phyloP scores from a whole-genome alignment of 2,329 filamentous ascomycete genomes.

The Verticillium albo-atrum region DNA sequence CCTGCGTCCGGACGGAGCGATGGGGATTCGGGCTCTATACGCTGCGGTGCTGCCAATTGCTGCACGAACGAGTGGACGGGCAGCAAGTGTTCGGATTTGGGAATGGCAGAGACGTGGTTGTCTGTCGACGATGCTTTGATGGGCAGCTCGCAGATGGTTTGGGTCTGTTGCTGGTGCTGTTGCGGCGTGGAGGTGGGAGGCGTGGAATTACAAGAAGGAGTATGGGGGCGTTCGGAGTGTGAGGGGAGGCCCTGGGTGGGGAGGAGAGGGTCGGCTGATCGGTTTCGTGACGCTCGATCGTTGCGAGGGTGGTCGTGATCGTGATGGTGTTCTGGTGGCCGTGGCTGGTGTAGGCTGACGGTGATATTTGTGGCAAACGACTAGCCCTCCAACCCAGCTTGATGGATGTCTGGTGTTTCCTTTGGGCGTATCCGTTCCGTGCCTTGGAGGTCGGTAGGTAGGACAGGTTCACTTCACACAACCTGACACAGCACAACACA shows the following conservation, averaged over 20 bases:
- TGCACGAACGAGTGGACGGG: neutral
- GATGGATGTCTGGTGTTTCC: neutral
- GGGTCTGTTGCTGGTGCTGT: no score
- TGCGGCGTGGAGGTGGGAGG: neutral
- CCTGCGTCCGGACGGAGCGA: neutral
- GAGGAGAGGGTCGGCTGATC: neutral
- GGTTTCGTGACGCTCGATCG: neutral
- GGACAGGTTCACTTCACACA: neutral
- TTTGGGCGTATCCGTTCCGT: neutral
- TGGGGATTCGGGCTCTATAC: neutral
- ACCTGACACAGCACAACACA: neutral
- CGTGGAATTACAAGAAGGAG: neutral
- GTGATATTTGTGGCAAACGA: neutral
- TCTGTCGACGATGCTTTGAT: no score
- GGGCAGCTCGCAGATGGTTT: no score
- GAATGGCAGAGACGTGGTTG: neutral
- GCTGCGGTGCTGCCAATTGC: neutral
- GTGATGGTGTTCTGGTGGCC: neutral
- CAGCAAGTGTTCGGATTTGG: neutral
- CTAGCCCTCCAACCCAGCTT: neutral
- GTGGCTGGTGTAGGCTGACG: neutral
- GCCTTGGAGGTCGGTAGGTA: neutral
- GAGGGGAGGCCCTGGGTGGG: neutral
- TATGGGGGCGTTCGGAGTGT: neutral
- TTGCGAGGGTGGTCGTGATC: neutral